A percentile compares a stretch with the other conserved stretches of the same genome.
Conservation (phyloP, 192 early-diverging fungal genomes). For the Coemansia sp. region DNA sequence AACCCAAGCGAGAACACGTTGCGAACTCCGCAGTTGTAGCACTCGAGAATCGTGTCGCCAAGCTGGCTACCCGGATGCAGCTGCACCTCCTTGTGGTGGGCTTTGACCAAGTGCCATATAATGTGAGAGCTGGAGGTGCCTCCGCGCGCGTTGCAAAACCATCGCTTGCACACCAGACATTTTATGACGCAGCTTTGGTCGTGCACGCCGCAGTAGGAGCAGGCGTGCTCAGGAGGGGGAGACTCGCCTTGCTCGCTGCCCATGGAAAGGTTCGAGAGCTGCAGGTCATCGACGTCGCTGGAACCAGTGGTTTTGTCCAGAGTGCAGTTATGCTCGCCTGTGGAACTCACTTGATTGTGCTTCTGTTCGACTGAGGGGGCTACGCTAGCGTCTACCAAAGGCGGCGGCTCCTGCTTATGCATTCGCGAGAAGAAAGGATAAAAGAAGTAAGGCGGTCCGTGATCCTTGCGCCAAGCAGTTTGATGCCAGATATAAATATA, state of each 20-base stretch:
- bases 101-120: slow-evolving; percentile 89
- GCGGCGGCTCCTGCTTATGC: background rate
- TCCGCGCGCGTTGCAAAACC: slow-evolving; percentile 97
- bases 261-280: slow-evolving; percentile 40
- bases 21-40: slow-evolving; percentile 94
- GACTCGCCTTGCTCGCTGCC: slow-evolving; percentile 7
- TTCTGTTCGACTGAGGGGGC: background rate
- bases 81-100: slow-evolving; percentile 93
- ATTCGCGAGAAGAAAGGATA: background rate
- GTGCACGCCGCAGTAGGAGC: slow-evolving; percentile 95
- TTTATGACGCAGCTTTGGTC: slow-evolving; percentile 84
- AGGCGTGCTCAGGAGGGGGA: slow-evolving; percentile 78
- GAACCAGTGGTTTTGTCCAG: background rate
- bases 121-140: slow-evolving; percentile 93
- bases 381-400: no score
- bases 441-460: slow-evolving; percentile 4
- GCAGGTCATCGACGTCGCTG: slow-evolving; percentile 27
- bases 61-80: slow-evolving; percentile 92
- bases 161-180: slow-evolving; percentile 89
- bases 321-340: background rate
- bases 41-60: slow-evolving; percentile 93
- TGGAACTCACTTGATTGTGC: background rate
- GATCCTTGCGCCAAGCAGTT: background rate
- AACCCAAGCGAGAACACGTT: slow-evolving; percentile 98
- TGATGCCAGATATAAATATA: background rate